Conservation (phyloP, 2,329 filamentous ascomycete genomes). For the Monilinia aucupariae region DNA sequence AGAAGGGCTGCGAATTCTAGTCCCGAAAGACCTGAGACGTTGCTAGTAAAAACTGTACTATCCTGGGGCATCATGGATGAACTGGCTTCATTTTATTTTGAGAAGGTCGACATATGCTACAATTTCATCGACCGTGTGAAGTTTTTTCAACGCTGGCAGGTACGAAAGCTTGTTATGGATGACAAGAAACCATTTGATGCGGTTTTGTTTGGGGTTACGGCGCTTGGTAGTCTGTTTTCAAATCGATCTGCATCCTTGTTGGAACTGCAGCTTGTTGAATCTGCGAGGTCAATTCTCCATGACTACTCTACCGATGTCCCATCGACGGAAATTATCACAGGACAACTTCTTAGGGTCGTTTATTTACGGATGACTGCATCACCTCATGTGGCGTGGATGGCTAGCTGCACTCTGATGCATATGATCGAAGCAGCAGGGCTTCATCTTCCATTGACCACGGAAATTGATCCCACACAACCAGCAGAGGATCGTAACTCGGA, state of each 20-base stretch:
- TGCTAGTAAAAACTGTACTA: neutral
- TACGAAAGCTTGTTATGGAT: constrained; percentile 1
- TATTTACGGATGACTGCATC: constrained; percentile 26
- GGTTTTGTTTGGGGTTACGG: constrained; percentile 34
- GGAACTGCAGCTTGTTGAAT: constrained; percentile 30
- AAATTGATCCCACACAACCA: neutral
- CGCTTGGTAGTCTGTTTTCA: constrained; percentile 35
- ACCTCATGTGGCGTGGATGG: constrained; percentile 29
- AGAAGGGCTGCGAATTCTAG: constrained; percentile 13
- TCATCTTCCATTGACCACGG: constrained; percentile 24
- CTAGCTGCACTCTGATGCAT: constrained; percentile 27
- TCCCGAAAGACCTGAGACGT: neutral
- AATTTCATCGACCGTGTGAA: constrained; percentile 10
- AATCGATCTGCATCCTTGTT: constrained; percentile 20
- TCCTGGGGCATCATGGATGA: constrained; percentile 14
- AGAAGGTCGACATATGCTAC: constrained; percentile 11
- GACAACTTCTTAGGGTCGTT: constrained; percentile 24
- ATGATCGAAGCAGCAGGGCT: constrained; percentile 28
- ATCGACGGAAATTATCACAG: constrained; percentile 24
- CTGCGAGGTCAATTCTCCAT: constrained; percentile 21
- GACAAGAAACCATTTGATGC: constrained; percentile 35
- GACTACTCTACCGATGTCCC: constrained; percentile 8
- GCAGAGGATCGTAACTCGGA: neutral
- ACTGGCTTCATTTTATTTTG: constrained; percentile 28
- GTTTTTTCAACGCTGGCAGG: constrained; percentile 8